Base-by-base conservation (phyloP, 2,329 filamentous ascomycete genomes). In the Cladosporium halotolerans region DNA sequence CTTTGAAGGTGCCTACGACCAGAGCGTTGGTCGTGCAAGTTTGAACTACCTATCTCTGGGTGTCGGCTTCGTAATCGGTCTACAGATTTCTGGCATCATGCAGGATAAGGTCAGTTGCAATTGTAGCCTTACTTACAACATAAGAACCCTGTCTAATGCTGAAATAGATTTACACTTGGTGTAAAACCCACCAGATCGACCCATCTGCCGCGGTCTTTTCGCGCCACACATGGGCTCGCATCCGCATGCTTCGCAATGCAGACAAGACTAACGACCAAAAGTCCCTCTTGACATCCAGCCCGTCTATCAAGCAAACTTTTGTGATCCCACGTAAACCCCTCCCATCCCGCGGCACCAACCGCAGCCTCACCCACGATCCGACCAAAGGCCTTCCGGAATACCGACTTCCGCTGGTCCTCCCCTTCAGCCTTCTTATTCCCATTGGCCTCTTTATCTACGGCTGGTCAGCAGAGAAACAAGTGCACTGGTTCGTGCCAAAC, bases 51-150 rank as follows among this genome's bases (percentile, higher is more conserved):
- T 64, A 6, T 60, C 58, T 3, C 54, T 62, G 8, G 61, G 61
- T 3, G 49, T 81, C 0, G 82, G 81, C 2, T 80, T 82, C 61
- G 65, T 80, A 13, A 62, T 73, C 0, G 82, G 77, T 2, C 58
- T 64, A 2, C 62, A 64, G 18, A 62, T 64, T 4, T 52, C 33
- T 3, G 53, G 14, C 18, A 11, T 53, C 13, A 56, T 63, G 56
- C 55, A 59, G 19, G 56, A 60, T 45, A 60, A 60, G 43, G 55
- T 61, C 9, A 9, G 34, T 9, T 19, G 11, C n/a, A 6, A 31
- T 14, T 19, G 19, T 4, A 8, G 14, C 13, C 39, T 16, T 4
- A 1, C 14, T 6, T 14, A 41, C 9, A 9, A 11, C 39, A 18
- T 3, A 9, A 36, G 41, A 7, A 41, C 28, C 14, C 34, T 2